Evolutionary conservation across 352 stramenopile genomes (phyloP), one percentile per base, ranked within the genome.

Genomic region (Globisporangium perplexum): DNA sequence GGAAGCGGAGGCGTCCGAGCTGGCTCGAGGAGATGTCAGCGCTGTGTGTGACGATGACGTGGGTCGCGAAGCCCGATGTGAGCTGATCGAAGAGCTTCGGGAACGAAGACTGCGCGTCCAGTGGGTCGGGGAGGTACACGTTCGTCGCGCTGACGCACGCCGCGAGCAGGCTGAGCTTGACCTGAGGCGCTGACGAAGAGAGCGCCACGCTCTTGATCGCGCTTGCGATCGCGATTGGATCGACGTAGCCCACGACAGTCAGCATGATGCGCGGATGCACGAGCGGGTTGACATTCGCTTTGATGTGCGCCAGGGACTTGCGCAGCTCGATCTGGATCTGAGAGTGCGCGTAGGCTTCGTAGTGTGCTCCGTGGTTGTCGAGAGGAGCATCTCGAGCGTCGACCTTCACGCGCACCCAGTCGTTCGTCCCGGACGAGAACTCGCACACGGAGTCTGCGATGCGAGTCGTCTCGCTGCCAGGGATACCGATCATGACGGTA

Each of bases 31-130:
- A 51, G 0, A 89, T 51, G n/a, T 92, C 72, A 7, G 52, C 35
- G 6, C 58, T 76, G 35, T 87, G 70, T 2, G 68, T 87, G n/a
- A 90, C 45, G 7, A 92, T 63, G 1, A 81, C 59, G 53, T 87
- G 71, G 4, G 82, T 92, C 38, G 74, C 55, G 55, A 92, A 87
- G 0, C 82, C 82, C 2, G 69, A 55, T 0, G 65, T 57, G 44
- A 90, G 63, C 66, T 92, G 82, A 44, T 90, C 82, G 23, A 86
- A 88, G 0, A 92, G 56, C 53, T 74, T 81, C 0, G 77, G 82
- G 10, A 87, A 74, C 23, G 77, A 60, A 43, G 43, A 56, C 59
- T 85, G 63, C 1, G 66, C 43, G 7, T 39, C 43, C 8, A 72
- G 33, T 10, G 63, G 26, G 43, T 90, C 76, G 0, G 79, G 76